Conservation (phyloP, 441 rosid genomes). For the Theobroma grandiflorum region DNA sequence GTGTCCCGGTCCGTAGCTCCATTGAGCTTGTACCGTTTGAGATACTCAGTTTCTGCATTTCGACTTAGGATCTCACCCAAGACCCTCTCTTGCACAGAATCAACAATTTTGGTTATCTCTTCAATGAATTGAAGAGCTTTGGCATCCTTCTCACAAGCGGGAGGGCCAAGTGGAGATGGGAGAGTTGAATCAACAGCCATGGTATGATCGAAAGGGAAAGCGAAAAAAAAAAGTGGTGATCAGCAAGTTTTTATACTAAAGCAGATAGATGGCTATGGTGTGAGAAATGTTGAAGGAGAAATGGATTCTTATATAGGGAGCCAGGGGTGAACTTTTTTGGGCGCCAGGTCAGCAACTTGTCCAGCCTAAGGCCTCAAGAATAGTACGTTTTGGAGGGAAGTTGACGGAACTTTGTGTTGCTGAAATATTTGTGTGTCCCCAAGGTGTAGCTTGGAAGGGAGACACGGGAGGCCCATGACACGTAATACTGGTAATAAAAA, state of each 20-base stretch:
- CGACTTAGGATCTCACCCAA: conserved; percentile 52
- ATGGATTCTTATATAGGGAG: conserved; percentile 36
- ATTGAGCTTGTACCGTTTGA: conserved; percentile 48
- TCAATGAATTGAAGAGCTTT: conserved; percentile 64
- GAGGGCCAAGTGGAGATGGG: conserved; percentile 39
- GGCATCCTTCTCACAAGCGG: conserved; percentile 52
- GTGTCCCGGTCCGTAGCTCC: conserved; percentile 55
- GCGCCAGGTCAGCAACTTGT: conserved; percentile 17
- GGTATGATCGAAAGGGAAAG: background rate
- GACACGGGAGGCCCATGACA: conserved; percentile 54
- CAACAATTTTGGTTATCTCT: conserved; percentile 56
- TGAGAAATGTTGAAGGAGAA: conserved; percentile 27
- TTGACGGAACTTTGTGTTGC: background rate
- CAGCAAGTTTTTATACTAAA: background rate
- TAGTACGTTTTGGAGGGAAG: conserved; percentile 18
- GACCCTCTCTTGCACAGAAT: conserved; percentile 58
- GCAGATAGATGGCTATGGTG: background rate
- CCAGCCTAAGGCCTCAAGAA: conserved; percentile 35
- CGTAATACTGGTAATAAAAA: conserved; percentile 29
- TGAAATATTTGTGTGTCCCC: conserved; percentile 2
- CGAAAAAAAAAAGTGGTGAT: background rate
- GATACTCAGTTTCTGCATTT: conserved; percentile 66
- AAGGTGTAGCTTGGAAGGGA: conserved; percentile 25
- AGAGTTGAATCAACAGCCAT: conserved; percentile 60
- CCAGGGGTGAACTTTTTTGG: too few species aligned